Conservation (phyloP, 148 eudicot species). For the Amaranthus cruentus region DNA sequence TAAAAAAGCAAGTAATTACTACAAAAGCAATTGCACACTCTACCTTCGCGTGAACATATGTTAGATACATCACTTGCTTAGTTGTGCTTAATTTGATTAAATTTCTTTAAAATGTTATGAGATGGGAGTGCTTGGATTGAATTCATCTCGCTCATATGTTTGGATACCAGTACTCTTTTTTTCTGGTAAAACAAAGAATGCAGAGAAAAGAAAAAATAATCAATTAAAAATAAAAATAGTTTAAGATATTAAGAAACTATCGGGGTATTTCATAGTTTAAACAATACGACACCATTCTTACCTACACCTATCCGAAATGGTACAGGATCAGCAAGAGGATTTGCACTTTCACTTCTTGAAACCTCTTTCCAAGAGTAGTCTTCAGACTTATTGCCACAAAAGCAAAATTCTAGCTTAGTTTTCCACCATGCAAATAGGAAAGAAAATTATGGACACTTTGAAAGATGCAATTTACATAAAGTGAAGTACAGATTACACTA, state of each 20-base stretch:
- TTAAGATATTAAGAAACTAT: background rate
- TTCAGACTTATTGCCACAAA: slow-evolving; percentile 40
- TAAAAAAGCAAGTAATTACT: background rate
- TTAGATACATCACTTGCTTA: background rate
- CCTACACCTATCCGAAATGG: slow-evolving; percentile 33
- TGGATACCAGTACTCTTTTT: slow-evolving; percentile 65
- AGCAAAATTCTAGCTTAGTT: slow-evolving; percentile 18
- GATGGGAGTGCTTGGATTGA: slow-evolving; percentile 16
- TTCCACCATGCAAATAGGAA: background rate
- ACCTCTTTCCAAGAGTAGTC: slow-evolving; percentile 25
- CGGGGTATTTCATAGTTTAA: background rate
- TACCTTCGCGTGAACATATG: background rate
- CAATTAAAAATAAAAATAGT: slow-evolving; percentile 10
- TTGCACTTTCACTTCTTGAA: slow-evolving; percentile 31
- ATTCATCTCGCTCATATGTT: slow-evolving; percentile 49
- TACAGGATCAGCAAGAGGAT: slow-evolving; percentile 20
- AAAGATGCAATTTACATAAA: background rate
- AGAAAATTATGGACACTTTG: background rate
- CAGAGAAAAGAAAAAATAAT: slow-evolving; percentile 1
- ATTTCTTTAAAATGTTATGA: too few species aligned
- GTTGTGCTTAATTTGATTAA: too few species aligned
- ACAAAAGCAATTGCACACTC: background rate
- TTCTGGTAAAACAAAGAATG: slow-evolving; percentile 27
- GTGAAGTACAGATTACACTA: background rate
- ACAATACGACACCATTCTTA: slow-evolving; percentile 21